A percentile compares a stretch with the other conserved stretches of the same genome.
Evolutionary conservation across 345 rosid species (phyloP).

Genomic region (Hibiscus tridactylites): DNA sequence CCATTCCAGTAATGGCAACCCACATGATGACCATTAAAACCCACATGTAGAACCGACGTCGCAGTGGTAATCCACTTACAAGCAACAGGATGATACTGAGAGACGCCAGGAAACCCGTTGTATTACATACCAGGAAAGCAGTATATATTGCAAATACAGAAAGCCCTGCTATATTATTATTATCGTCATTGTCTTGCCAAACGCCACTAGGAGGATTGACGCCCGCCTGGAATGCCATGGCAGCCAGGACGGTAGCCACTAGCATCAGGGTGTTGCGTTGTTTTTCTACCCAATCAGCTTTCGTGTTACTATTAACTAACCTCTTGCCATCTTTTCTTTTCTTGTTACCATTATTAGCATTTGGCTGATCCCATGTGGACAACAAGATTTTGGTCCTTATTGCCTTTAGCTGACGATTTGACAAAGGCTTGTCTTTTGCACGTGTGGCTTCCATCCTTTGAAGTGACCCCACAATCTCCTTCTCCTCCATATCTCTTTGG

Average conservation of each 20-base stretch:
- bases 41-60: constrained; percentile 17
- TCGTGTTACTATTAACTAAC: neutral
- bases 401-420: neutral
- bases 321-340: neutral
- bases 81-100: constrained; percentile 24
- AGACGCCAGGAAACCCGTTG: constrained; percentile 12
- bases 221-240: constrained; percentile 25
- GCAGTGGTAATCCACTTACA: constrained; percentile 21
- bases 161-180: neutral
- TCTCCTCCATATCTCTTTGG: constrained; percentile 12
- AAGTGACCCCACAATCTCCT: constrained; percentile 11
- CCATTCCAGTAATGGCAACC: constrained; percentile 10
- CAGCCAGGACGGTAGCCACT: constrained; percentile 30
- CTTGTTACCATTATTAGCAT: neutral
- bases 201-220: constrained; percentile 24
- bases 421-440: neutral
- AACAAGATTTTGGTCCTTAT: neutral
- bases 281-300: constrained; percentile 6
- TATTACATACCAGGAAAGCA: constrained; percentile 9
- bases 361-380: neutral
- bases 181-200: constrained; percentile 13
- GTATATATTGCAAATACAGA: neutral
- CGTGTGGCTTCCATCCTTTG: neutral
- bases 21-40: constrained; percentile 24
- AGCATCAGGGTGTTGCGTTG: constrained; percentile 18